phyloP scores from a whole-genome alignment of 108 stramenopile genomes.

The Skeletonema costatum region DNA sequence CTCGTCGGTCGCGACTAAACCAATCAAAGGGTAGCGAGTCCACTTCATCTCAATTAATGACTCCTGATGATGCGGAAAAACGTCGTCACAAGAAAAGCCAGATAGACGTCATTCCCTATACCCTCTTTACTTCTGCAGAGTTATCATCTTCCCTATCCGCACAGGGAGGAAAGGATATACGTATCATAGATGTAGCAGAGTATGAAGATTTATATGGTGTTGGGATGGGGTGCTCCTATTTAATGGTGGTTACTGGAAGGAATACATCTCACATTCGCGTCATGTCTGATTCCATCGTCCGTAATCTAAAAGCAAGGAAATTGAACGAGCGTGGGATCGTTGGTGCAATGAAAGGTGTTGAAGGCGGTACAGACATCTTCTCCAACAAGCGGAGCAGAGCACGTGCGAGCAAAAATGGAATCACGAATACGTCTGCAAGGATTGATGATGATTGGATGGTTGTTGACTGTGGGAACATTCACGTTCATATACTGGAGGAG shows the following conservation, averaged over 20 bases:
- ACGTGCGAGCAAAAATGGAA: conserved; percentile 32
- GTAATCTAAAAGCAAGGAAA: conserved; percentile 68
- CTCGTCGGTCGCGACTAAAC: conserved; percentile 53
- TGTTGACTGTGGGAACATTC: conserved; percentile 83
- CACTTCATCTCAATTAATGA: conserved; percentile 32
- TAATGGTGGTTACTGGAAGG: conserved; percentile 57
- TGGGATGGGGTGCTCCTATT: conserved; percentile 23
- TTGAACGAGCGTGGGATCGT: conserved; percentile 68
- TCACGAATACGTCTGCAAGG: conserved; percentile 19
- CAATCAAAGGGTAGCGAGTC: neutral
- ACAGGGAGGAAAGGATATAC: conserved; percentile 62
- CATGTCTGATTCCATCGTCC: conserved; percentile 65
- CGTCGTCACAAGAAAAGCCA: conserved; percentile 41
- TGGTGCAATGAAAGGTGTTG: conserved; percentile 60
- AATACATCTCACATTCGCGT: conserved; percentile 54
- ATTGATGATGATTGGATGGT: conserved; percentile 69
- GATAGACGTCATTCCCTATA: conserved; percentile 58
- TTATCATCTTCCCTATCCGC: conserved; percentile 55
- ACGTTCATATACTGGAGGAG: conserved; percentile 73
- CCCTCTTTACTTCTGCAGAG: conserved; percentile 68
- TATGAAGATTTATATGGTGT: conserved; percentile 47
- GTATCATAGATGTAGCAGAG: conserved; percentile 38
- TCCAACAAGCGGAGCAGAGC: conserved; percentile 42
- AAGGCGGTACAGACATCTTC: conserved; percentile 49
- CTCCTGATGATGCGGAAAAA: conserved; percentile 36